These are phyloP conservation scores for Rutstroemia sydowiana DNA, from an alignment of 2,329 filamentous ascomycete species.

Conservation along the genomic window DNA sequence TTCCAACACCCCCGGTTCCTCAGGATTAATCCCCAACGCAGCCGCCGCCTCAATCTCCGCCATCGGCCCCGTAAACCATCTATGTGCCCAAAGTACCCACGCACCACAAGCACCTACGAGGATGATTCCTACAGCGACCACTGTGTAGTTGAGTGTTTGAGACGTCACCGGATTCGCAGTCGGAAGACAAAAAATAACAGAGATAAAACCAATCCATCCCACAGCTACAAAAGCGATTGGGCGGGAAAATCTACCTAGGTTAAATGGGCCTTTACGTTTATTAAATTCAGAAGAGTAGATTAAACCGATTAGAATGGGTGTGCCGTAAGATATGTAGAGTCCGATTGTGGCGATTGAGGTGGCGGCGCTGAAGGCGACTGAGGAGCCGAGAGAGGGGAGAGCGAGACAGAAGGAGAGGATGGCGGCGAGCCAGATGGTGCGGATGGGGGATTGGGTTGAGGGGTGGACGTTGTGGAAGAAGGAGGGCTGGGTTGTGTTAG, in stretches of 20 bases:
- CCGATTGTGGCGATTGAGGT: constrained; percentile 53
- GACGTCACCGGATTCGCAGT: constrained; percentile 46
- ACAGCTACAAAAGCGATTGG: constrained; percentile 41
- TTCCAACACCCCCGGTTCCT: constrained; percentile 24
- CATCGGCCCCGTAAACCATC: constrained; percentile 51
- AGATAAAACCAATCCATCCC: constrained; percentile 47
- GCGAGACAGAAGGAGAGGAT: constrained; percentile 47
- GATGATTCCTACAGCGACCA: constrained; percentile 52
- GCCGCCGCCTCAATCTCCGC: constrained; percentile 44
- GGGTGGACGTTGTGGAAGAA: constrained; percentile 48
- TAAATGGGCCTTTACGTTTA: constrained; percentile 47
- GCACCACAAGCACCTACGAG: constrained; percentile 38
- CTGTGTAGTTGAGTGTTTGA: constrained; percentile 53
- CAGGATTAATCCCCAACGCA: constrained; percentile 39
- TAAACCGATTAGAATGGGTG: constrained; percentile 48
- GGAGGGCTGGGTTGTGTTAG: constrained; percentile 33
- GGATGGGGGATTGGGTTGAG: constrained; percentile 41
- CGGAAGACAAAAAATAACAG: constrained; percentile 50
- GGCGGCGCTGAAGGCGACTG: constrained; percentile 49
- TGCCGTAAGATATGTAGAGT: constrained; percentile 50
- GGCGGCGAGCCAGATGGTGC: constrained; percentile 49
- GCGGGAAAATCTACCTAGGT: constrained; percentile 39
- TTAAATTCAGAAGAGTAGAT: constrained; percentile 44
- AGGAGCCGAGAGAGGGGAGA: constrained; percentile 46
- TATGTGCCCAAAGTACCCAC: constrained; percentile 46